phyloP scores from a whole-genome alignment of 192 early-diverging fungal genomes.

The Coemansia sp. region DNA sequence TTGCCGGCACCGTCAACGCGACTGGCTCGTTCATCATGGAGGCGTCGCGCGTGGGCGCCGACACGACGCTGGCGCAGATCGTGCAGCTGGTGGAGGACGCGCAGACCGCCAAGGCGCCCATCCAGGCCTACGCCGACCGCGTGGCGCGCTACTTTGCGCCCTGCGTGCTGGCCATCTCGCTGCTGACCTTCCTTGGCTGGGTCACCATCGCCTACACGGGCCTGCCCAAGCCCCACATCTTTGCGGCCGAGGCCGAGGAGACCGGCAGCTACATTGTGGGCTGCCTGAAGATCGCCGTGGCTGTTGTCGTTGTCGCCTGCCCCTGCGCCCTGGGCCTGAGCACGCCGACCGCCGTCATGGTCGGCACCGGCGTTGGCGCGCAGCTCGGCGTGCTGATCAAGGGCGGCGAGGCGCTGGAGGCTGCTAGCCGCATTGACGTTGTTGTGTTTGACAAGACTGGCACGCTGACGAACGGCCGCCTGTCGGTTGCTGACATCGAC shows the following conservation, averaged over 20 bases:
- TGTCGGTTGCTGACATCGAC: slow-evolving; percentile 60
- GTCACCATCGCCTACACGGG: slow-evolving; percentile 55
- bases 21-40: slow-evolving; percentile 82
- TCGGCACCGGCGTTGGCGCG: slow-evolving; percentile 95
- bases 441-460: slow-evolving; percentile 99
- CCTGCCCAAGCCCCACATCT: slow-evolving; percentile 47
- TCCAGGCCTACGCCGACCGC: slow-evolving; percentile 87
- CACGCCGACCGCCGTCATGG: slow-evolving; percentile 98
- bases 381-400: slow-evolving; percentile 95
- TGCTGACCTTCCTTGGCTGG: slow-evolving; percentile 80
- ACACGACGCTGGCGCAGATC: slow-evolving; percentile 90
- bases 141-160: slow-evolving; percentile 94
- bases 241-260: slow-evolving; percentile 52
- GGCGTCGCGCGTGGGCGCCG: slow-evolving; percentile 82
- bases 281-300: slow-evolving; percentile 85
- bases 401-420: slow-evolving; percentile 83
- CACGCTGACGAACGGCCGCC: slow-evolving; percentile 79
- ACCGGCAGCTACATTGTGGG: slow-evolving; percentile 70
- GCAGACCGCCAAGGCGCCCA: slow-evolving; percentile 92
- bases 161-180: slow-evolving; percentile 67
- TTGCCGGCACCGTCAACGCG: slow-evolving; percentile 95
- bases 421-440: slow-evolving; percentile 75
- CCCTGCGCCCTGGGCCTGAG: slow-evolving; percentile 96
- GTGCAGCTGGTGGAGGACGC: slow-evolving; percentile 90
- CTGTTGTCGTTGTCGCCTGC: slow-evolving; percentile 95